Evolutionary conservation across 345 rosid species (phyloP).

Genomic region (Brassica cretica): DNA sequence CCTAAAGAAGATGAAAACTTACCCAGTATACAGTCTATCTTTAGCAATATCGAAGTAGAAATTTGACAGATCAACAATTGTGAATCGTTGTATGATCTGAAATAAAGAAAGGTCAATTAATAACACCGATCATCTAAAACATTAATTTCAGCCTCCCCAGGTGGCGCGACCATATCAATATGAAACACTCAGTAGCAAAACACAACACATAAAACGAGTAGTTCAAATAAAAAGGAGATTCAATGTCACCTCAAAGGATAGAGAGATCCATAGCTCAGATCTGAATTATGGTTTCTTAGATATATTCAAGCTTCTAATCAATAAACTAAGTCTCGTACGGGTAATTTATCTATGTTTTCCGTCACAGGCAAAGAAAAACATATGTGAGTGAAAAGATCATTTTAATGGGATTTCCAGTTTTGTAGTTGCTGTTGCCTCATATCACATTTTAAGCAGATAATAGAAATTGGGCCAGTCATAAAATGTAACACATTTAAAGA

Average conservation of each 20-base stretch:
- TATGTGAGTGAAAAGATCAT: background rate
- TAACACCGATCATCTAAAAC: conserved; percentile 5
- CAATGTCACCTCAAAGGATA: background rate
- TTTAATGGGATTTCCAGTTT: background rate
- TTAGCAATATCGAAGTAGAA: conserved; percentile 94
- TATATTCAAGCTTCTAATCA: background rate
- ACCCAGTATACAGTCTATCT: conserved; percentile 97
- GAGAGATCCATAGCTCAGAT: conserved; percentile 14
- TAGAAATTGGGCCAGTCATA: background rate
- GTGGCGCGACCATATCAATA: background rate
- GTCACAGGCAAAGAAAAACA: conserved; percentile 5
- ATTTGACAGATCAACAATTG: conserved; percentile 85
- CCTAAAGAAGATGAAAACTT: conserved; percentile 37
- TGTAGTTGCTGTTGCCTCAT: background rate
- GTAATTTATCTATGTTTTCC: background rate
- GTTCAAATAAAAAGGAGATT: background rate
- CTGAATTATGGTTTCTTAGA: background rate
- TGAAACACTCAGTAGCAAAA: background rate
- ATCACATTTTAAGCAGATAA: conserved; percentile 6
- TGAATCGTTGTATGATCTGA: conserved; percentile 84
- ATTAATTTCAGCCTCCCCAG: conserved; percentile 1
- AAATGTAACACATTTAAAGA: conserved; percentile 14
- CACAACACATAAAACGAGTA: background rate
- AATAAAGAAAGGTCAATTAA: conserved; percentile 29
- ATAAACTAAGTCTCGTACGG: conserved; percentile 5